phyloP scores from a whole-genome alignment of 495 filamentous ascomycete species.

The Penicillium daleae region DNA sequence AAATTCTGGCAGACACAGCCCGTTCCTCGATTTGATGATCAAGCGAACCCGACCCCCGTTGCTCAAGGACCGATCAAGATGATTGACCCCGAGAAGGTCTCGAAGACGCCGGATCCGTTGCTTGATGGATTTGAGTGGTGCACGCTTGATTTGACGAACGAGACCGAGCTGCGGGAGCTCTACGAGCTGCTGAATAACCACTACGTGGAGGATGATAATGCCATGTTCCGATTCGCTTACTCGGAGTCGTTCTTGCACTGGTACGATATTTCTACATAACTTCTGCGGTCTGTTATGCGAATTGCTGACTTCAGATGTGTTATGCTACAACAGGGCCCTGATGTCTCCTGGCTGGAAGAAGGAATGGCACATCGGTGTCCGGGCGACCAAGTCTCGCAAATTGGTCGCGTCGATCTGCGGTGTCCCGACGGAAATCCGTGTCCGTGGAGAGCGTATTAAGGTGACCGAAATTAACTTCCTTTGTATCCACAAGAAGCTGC shows the following conservation, averaged over 20 bases:
- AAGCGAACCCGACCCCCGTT: constrained; percentile 37
- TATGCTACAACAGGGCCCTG: constrained; percentile 68
- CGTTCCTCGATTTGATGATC: constrained; percentile 77
- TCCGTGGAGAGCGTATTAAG: constrained; percentile 73
- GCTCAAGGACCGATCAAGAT: constrained; percentile 66
- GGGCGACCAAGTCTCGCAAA: constrained; percentile 73
- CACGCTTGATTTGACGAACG: constrained; percentile 79
- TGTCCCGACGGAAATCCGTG: constrained; percentile 78
- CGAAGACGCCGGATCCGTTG: constrained; percentile 66
- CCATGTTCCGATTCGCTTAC: constrained; percentile 97
- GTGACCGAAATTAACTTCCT: constrained; percentile 97
- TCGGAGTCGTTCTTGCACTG: constrained; percentile 86
- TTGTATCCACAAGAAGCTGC: constrained; percentile 95
- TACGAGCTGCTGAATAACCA: constrained; percentile 88
- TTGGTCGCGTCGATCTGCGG: constrained; percentile 95
- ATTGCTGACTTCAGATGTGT: background rate
- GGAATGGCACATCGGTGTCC: constrained; percentile 94
- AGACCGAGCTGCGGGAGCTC: constrained; percentile 73
- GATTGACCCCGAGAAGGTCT: constrained; percentile 74
- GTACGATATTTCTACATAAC: constrained; percentile 46
- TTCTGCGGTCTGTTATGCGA: background rate
- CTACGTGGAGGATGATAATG: constrained; percentile 95
- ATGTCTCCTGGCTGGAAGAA: constrained; percentile 94
- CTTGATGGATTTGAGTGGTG: constrained; percentile 90
- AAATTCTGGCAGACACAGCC: constrained; percentile 99